These are phyloP conservation scores for Aureobasidium sp. DNA, from an alignment of 2,329 filamentous ascomycete genomes.

Conservation along the genomic window DNA sequence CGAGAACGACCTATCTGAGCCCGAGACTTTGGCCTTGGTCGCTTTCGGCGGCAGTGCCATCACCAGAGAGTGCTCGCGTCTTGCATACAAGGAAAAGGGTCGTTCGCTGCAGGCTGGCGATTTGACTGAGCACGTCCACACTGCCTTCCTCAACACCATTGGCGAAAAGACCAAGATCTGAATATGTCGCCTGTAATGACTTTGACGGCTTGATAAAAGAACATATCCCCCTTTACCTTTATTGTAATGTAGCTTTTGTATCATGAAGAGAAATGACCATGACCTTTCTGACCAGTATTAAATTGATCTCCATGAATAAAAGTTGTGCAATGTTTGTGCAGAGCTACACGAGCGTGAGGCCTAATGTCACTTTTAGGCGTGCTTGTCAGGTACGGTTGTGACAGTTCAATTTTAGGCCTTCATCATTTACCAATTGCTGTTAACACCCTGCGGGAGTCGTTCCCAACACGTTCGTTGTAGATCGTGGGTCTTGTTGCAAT, in stretches of 20 bases:
- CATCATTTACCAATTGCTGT: too few relatives aligned
- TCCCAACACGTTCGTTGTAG: too few relatives aligned
- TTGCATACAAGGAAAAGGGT: slow-evolving; percentile 80
- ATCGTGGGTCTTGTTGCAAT: too few relatives aligned
- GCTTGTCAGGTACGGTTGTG: background rate
- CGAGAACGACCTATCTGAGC: slow-evolving; percentile 46
- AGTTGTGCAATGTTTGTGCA: background rate
- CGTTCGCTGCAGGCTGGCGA: slow-evolving; percentile 88
- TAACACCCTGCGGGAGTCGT: too few relatives aligned
- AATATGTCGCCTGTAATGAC: slow-evolving; percentile 3
- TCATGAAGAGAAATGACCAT: background rate
- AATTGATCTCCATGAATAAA: background rate
- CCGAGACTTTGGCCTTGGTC: slow-evolving; percentile 62
- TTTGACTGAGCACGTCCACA: slow-evolving; percentile 82
- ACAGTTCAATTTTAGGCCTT: too few relatives aligned
- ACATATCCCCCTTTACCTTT: background rate
- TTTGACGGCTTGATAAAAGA: background rate
- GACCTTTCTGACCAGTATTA: background rate
- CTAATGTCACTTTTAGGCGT: background rate
- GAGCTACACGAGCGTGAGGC: background rate
- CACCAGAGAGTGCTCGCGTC: slow-evolving; percentile 81
- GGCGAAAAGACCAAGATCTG: slow-evolving; percentile 49
- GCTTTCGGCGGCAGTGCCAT: slow-evolving; percentile 83
- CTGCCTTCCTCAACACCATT: slow-evolving; percentile 71
- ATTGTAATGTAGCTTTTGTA: slow-evolving; percentile 2